Percentiles rank a stretch among this genome's conserved stretches.
phyloP scores from a whole-genome alignment of 257 asterid species.

The Gardenia jasminoides region DNA sequence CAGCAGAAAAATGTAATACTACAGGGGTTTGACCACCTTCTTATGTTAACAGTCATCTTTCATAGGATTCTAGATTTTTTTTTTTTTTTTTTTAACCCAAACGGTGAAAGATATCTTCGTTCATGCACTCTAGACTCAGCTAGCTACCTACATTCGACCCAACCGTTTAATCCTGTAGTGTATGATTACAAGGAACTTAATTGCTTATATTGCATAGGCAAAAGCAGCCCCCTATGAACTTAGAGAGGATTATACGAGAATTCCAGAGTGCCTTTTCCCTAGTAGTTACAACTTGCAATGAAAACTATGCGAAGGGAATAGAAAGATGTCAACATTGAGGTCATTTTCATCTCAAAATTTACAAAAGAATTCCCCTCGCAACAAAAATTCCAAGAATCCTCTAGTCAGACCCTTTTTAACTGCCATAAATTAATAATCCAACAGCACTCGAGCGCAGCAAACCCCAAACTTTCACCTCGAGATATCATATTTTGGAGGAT shows the following conservation, averaged over 20 bases:
- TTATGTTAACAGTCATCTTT: not conserved
- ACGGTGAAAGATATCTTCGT: not conserved
- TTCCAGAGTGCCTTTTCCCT: conserved; percentile 17
- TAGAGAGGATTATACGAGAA: conserved; percentile 29
- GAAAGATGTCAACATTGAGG: conserved; percentile 23
- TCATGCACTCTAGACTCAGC: not conserved
- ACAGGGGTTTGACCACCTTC: not conserved
- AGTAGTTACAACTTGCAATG: conserved; percentile 43
- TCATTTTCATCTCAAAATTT: conserved; percentile 41
- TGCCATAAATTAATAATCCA: conserved; percentile 27
- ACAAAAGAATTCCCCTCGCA: conserved; percentile 46
- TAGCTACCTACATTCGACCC: not conserved
- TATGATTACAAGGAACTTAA: not conserved
- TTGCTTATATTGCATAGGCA: not conserved
- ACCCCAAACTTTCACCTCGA: conserved; percentile 45
- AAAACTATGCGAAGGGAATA: conserved; percentile 31
- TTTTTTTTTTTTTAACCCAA: not conserved
- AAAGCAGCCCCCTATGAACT: not conserved
- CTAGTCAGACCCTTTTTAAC: conserved; percentile 43
- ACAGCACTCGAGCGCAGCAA: conserved; percentile 25
- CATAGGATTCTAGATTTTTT: not conserved
- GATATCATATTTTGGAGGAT: conserved; percentile 32
- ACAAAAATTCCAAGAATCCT: conserved; percentile 31
- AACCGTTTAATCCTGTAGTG: not conserved
- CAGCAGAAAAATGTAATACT: too few relatives aligned